These are phyloP conservation scores for Elsinoe australis DNA, from an alignment of 2,329 filamentous ascomycete genomes.

Conservation along the genomic window DNA sequence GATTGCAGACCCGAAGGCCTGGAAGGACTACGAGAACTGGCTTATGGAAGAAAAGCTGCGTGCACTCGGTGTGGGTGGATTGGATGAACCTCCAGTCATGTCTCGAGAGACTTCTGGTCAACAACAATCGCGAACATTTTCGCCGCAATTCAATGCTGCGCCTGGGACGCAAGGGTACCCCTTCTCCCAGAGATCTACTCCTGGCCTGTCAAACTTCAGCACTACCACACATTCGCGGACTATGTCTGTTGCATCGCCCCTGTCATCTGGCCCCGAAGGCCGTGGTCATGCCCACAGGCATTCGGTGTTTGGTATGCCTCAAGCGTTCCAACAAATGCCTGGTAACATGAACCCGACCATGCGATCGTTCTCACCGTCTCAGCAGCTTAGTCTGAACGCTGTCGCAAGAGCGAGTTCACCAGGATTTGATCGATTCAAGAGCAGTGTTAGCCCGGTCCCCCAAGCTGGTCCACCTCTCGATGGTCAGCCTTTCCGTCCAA, in stretches of 20 bases:
- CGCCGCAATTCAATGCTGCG: conserved; percentile 60
- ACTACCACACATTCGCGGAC: conserved; percentile 42
- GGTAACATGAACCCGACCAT: conserved; percentile 48
- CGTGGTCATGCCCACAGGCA: conserved; percentile 60
- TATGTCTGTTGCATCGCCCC: conserved; percentile 63
- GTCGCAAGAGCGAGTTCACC: conserved; percentile 39
- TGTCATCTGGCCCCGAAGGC: conserved; percentile 53
- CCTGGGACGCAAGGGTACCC: conserved; percentile 41
- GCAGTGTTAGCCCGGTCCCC: conserved; percentile 31
- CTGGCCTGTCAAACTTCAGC: conserved; percentile 48
- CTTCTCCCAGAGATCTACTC: conserved; percentile 20
- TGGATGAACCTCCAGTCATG: conserved; percentile 58
- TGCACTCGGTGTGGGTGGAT: conserved; percentile 78
- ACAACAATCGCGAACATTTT: conserved; percentile 70
- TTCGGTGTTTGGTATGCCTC: conserved; percentile 56
- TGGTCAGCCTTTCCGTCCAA: conserved; percentile 11
- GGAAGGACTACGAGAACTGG: conserved; percentile 73
- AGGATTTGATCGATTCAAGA: conserved; percentile 28
- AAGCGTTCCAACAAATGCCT: conserved; percentile 58
- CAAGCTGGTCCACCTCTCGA: conserved; percentile 55
- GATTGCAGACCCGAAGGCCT: conserved; percentile 63
- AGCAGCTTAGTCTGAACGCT: conserved; percentile 22
- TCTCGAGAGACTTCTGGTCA: conserved; percentile 67
- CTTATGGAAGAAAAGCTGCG: conserved; percentile 87
- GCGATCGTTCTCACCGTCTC: conserved; percentile 36